These are phyloP conservation scores for Cicer cuneatum DNA, from an alignment of 306 rosid species.

Conservation along the genomic window DNA sequence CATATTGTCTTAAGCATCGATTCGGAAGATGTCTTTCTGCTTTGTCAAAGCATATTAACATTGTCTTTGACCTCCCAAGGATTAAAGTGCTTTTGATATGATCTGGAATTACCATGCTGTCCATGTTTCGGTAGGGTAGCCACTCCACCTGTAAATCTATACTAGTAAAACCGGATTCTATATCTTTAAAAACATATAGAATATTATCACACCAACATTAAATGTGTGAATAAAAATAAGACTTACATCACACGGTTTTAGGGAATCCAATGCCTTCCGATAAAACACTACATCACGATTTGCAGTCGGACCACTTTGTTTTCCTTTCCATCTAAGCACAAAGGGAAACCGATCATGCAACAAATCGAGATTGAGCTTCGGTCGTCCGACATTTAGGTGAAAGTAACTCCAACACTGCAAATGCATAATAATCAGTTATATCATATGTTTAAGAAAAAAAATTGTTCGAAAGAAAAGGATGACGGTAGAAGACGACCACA, in stretches of 20 bases:
- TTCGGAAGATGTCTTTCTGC: slow-evolving; percentile 98
- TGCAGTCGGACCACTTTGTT: slow-evolving; percentile 95
- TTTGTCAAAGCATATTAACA: slow-evolving; percentile 98
- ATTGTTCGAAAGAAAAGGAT: slow-evolving; percentile 7
- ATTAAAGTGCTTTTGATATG: slow-evolving; percentile 73
- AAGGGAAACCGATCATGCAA: slow-evolving; percentile 87
- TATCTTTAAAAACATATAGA: slow-evolving; percentile 21
- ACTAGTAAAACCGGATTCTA: slow-evolving; percentile 43
- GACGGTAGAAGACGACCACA: not conserved
- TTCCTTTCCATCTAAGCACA: slow-evolving; percentile 98
- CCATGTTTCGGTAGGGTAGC: slow-evolving; percentile 92
- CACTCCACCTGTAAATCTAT: slow-evolving; percentile 80
- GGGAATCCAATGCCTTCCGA: slow-evolving; percentile 93
- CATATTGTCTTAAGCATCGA: slow-evolving; percentile 90
- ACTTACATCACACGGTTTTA: slow-evolving; percentile 86
- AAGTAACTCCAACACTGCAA: slow-evolving; percentile 99
- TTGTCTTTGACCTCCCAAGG: slow-evolving; percentile 89
- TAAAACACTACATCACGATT: slow-evolving; percentile 97
- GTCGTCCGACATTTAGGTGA: slow-evolving; percentile 93
- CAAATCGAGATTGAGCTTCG: slow-evolving; percentile 82
- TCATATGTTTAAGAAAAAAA: not conserved
- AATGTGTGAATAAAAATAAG: slow-evolving; percentile 29
- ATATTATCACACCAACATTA: slow-evolving; percentile 21
- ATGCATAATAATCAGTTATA: slow-evolving; percentile 29
- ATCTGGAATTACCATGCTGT: slow-evolving; percentile 83